A percentile compares a stretch with the other conserved stretches of the same genome.
These are phyloP conservation scores for Scopulariopsis brevicaulis DNA, from an alignment of 2,329 filamentous ascomycete genomes.

Conservation along the genomic window DNA sequence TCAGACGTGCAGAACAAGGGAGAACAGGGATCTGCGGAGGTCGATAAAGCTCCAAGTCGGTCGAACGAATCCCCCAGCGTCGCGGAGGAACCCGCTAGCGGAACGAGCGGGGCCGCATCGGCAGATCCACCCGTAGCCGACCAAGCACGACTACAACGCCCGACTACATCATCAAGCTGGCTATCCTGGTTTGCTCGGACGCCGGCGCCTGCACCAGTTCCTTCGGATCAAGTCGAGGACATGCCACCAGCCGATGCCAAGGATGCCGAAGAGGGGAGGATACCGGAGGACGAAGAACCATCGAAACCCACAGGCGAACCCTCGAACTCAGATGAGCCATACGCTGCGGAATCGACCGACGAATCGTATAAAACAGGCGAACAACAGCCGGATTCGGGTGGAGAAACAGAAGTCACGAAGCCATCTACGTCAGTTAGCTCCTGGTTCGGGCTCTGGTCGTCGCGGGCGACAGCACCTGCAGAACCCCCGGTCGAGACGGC, in stretches of 20 bases:
- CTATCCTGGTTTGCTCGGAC: conserved; percentile 37
- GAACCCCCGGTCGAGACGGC: neutral
- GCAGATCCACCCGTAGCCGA: neutral
- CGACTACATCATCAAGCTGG: conserved; percentile 34
- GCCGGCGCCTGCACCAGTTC: conserved; percentile 4
- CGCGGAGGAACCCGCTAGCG: neutral
- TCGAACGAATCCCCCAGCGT: neutral
- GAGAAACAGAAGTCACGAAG: neutral
- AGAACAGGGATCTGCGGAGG: neutral
- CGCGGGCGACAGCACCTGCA: conserved; percentile 9
- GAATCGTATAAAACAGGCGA: neutral
- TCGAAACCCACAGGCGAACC: neutral
- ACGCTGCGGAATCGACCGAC: neutral
- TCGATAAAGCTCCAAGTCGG: neutral
- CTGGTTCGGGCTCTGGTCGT: conserved; percentile 30
- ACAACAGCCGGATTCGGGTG: neutral
- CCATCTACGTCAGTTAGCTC: conserved; percentile 9
- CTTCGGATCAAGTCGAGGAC: neutral
- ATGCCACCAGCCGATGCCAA: neutral
- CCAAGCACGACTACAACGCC: conserved; percentile 3
- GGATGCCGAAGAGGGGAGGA: neutral
- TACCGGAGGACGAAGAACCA: neutral
- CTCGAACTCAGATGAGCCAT: neutral
- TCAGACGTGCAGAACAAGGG: neutral
- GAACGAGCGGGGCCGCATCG: conserved; percentile 5